Base-by-base conservation (phyloP, 495 filamentous ascomycete genomes). In the Aspergillus mulundensis region DNA sequence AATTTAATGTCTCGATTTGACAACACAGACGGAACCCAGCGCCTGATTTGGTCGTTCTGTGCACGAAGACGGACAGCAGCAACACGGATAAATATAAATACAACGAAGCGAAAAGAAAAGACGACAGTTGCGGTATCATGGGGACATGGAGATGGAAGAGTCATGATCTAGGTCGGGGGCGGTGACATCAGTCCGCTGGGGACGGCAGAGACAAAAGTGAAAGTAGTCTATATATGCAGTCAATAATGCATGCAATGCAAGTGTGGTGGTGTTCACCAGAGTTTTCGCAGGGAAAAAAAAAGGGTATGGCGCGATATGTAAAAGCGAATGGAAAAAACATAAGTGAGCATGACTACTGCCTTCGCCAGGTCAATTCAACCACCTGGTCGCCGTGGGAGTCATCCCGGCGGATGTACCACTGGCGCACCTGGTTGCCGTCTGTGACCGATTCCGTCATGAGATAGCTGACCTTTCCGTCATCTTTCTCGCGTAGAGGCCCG, bases 331-430 rank as follows among this genome's bases (percentile, higher is more conserved):
- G 34, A 10, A 45, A 48, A 47, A 54, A 32, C 51, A 41, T 32
- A 40, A 50, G 5, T 16, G 12, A 16, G 18, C 14, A 16, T 16
- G 38, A 20, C 60, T 58, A 72, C 39, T 56, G 63, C 45, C 61
- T 65, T 69, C 67, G 69, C 75, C 75, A 77, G 20, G 70, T 61
- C 48, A 77, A 68, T 55, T 77, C 75, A 21, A 77, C 38, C 15
- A 77, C 48, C 24, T 69, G 47, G 47, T 75, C 75, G 7, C 73
- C 73, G 3, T 63, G 45, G n/a, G 62, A 61, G 8, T 54, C 10
- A 53, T 74, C 65, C 14, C 70, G 72, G 55, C 58, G 61, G 46
- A 77, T 60, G 52, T 75, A 77, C 66, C 71, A 75, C 45, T 77
- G 75, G 8, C 62, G 70, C 5, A 75, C 69, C 28, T 54, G 53